These are phyloP conservation scores for Clonostachys sp. DNA, from an alignment of 2,329 filamentous ascomycete genomes.

Conservation along the genomic window DNA sequence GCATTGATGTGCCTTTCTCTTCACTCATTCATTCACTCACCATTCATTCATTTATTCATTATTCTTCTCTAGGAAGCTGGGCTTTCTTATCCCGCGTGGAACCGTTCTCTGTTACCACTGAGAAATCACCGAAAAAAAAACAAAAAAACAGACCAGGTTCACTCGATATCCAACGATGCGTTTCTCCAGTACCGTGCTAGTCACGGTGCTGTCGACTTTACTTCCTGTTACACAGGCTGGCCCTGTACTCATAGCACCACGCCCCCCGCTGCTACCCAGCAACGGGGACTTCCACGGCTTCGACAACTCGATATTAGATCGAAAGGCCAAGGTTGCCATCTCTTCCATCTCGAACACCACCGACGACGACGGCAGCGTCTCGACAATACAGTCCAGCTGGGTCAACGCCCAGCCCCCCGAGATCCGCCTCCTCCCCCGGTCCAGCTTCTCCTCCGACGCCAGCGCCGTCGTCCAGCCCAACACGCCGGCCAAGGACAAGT, in stretches of 20 bases:
- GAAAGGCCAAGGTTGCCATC: background rate
- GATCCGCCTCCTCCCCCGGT: background rate
- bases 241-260: too few species aligned
- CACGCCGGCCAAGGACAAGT: background rate
- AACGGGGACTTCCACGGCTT: background rate
- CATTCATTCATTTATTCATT: too few species aligned
- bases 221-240: background rate
- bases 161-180: background rate
- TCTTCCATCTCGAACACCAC: background rate
- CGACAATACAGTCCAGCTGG: background rate
- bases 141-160: too few species aligned
- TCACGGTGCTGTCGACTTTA: background rate
- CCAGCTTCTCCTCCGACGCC: conserved; percentile 1
- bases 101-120: too few species aligned
- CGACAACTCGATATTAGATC: background rate
- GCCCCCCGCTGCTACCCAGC: background rate
- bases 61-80: too few species aligned
- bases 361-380: background rate
- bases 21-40: too few species aligned
- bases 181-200: background rate
- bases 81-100: too few species aligned
- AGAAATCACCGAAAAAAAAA: too few species aligned
- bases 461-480: background rate
- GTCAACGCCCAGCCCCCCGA: background rate
- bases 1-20: too few species aligned